Evolutionary conservation across 495 filamentous ascomycete genomes (phyloP).

Genomic region (Penicillium crystallinum): DNA sequence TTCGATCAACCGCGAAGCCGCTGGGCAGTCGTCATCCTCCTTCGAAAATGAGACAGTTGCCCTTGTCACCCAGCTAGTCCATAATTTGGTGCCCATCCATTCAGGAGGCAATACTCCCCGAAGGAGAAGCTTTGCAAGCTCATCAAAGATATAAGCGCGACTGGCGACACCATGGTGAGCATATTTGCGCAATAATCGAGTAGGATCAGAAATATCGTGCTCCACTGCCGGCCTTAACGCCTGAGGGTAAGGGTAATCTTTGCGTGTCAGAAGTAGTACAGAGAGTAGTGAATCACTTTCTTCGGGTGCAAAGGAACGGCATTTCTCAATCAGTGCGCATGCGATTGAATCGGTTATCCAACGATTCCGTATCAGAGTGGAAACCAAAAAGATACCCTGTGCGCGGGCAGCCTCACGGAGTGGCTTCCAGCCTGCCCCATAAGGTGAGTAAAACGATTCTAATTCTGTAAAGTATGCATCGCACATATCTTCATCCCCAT

Average conservation of each 20-base stretch:
- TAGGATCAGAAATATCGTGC: constrained; percentile 17
- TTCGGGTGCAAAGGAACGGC: constrained; percentile 30
- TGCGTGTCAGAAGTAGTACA: constrained; percentile 24
- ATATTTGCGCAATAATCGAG: constrained; percentile 32
- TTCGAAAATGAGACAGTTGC: constrained; percentile 40
- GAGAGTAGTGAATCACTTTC: constrained; percentile 36
- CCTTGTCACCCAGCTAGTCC: constrained; percentile 40
- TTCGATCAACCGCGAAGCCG: constrained; percentile 38
- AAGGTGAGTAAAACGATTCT: constrained; percentile 51
- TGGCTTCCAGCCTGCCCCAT: constrained; percentile 56
- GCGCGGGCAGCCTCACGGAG: constrained; percentile 60
- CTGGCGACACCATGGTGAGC: constrained; percentile 12
- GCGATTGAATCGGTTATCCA: constrained; percentile 34
- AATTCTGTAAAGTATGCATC: constrained; percentile 61
- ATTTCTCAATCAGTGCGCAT: constrained; percentile 33
- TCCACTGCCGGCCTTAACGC: constrained; percentile 25
- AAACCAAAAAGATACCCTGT: constrained; percentile 58
- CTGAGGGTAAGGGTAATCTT: constrained; percentile 26
- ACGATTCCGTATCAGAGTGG: constrained; percentile 46
- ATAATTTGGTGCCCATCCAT: constrained; percentile 45
- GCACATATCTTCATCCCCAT: constrained; percentile 43
- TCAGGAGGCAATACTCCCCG: constrained; percentile 38
- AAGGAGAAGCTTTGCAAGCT: constrained; percentile 36
- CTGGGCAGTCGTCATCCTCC: constrained; percentile 28
- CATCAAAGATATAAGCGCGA: constrained; percentile 34